Evolutionary conservation across 2,329 filamentous ascomycete genomes (phyloP).

Genomic region (Parastagonospora avenae): DNA sequence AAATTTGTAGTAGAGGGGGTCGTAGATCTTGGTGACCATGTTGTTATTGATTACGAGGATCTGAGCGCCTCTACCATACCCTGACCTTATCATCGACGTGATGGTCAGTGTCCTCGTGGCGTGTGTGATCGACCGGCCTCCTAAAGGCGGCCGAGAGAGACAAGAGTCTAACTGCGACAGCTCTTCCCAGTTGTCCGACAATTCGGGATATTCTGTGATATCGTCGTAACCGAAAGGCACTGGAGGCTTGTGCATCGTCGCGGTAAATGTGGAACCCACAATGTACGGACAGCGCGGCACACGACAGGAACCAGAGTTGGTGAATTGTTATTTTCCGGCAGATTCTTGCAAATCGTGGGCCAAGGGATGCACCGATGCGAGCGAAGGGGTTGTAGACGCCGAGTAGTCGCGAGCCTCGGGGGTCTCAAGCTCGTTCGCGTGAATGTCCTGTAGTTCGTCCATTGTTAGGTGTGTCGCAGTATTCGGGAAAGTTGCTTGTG

Average conservation of each 20-base stretch:
- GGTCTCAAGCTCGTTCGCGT: no score
- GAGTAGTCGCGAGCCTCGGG: no score
- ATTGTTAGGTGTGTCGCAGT: no score
- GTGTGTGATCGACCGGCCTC: not conserved
- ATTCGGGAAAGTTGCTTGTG: no score
- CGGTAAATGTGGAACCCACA: constrained; percentile 3
- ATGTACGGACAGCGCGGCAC: constrained; percentile 6
- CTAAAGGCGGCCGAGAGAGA: not conserved
- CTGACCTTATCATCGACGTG: constrained; percentile 2
- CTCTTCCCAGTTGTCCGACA: not conserved
- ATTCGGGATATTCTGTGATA: not conserved
- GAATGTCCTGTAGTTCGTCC: no score
- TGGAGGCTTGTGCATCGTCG: constrained; percentile 1
- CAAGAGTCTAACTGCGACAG: constrained; percentile 6
- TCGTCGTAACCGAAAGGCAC: constrained; percentile 6
- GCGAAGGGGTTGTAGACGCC: no score
- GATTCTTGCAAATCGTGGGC: not conserved
- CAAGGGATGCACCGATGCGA: no score
- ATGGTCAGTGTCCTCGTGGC: not conserved
- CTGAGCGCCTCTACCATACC: constrained; percentile 3
- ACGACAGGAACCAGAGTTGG: not conserved
- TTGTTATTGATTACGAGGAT: constrained; percentile 1
- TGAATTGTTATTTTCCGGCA: not conserved
- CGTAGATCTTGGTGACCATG: constrained; percentile 11
- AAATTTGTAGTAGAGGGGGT: constrained; percentile 7